Evolutionary conservation across 1,284 basidiomycete species (phyloP).

Genomic region (Macrocystidia cucumis): DNA sequence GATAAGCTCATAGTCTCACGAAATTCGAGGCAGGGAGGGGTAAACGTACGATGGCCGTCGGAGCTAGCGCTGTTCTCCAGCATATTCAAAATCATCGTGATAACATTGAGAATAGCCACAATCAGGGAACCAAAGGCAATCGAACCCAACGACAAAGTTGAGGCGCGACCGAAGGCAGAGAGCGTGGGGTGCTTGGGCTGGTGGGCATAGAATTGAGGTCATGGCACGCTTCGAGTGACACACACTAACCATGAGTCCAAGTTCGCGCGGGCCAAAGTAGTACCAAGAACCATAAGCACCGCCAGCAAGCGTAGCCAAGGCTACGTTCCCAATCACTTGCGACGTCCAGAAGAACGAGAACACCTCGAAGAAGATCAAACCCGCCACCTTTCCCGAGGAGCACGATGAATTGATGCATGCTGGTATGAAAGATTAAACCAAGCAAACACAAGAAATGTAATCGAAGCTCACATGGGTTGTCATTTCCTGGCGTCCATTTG

Average conservation of each 20-base stretch:
- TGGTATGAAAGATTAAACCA: constrained; percentile 8
- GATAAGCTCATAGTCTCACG: constrained; percentile 1
- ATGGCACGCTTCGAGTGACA: not conserved
- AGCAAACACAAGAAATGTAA: not conserved
- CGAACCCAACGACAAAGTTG: constrained; percentile 79
- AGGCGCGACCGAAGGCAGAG: constrained; percentile 72
- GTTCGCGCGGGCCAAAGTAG: constrained; percentile 60
- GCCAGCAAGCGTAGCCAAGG: constrained; percentile 75
- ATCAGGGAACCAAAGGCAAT: constrained; percentile 89
- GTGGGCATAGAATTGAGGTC: constrained; percentile 8
- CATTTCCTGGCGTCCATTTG: constrained; percentile 75
- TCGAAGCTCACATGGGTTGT: constrained; percentile 45
- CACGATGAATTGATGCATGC: constrained; percentile 25
- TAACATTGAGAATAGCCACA: constrained; percentile 78
- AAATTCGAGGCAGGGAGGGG: not conserved
- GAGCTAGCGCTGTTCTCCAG: constrained; percentile 61
- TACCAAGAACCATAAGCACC: constrained; percentile 57
- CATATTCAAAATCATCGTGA: constrained; percentile 61
- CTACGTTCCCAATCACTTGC: constrained; percentile 74
- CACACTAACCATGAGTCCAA: constrained; percentile 49
- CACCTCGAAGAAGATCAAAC: constrained; percentile 71
- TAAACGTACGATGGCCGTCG: constrained; percentile 64
- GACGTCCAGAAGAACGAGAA: constrained; percentile 85
- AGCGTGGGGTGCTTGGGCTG: constrained; percentile 68
- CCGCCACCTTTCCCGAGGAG: constrained; percentile 44